phyloP scores from a whole-genome alignment of 2,329 filamentous ascomycete genomes.

The Aspergillus neotritici region DNA sequence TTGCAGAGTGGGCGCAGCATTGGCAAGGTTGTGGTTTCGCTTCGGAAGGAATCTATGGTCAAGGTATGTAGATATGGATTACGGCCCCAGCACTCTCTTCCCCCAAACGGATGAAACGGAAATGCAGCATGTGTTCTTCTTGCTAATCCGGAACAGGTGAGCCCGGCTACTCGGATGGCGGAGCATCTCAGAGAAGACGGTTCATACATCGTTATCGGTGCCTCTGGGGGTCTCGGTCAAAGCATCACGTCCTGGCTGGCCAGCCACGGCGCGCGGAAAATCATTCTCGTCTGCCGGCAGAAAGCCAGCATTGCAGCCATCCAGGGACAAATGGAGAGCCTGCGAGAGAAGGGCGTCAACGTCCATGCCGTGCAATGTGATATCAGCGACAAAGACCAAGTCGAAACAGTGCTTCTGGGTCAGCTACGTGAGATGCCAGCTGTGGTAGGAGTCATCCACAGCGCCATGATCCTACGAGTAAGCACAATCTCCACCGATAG shows the following conservation, averaged over 20 bases:
- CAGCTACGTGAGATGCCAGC: neutral
- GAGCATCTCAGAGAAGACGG: neutral
- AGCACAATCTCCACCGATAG: neutral
- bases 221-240: neutral
- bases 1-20: neutral
- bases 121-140: no score
- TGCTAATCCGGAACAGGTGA: neutral
- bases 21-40: neutral
- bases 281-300: neutral
- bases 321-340: neutral
- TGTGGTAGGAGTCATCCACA: neutral
- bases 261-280: neutral
- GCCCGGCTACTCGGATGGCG: neutral
- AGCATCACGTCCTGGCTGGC: neutral
- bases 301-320: neutral
- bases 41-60: neutral
- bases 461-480: slow-evolving; percentile 1
- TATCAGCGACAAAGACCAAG: neutral
- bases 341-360: neutral
- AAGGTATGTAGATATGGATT: neutral
- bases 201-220: neutral
- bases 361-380: neutral
- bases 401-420: neutral
- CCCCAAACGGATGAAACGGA: neutral
- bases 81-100: no score